Evolutionary conservation across 2,329 filamentous ascomycete genomes (phyloP).

Genomic region (Juglanconis juglandina): DNA sequence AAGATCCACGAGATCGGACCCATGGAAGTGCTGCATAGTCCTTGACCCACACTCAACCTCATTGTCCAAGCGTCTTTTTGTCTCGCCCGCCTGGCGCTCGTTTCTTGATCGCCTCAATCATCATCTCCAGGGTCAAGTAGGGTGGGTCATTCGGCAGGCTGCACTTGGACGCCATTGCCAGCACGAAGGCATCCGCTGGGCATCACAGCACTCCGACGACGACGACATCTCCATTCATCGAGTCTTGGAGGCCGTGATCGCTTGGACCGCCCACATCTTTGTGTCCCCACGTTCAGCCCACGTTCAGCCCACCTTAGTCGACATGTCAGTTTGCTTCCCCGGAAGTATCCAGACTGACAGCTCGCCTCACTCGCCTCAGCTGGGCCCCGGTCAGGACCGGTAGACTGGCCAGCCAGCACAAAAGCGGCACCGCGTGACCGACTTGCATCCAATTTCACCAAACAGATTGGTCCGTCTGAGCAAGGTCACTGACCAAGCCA

Average conservation of each 20-base stretch:
- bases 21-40: too few species aligned
- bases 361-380: background rate
- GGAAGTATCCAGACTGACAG: background rate
- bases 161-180: too few species aligned
- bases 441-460: background rate
- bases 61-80: background rate
- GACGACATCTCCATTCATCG: too few species aligned
- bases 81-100: background rate
- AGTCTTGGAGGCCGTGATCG: too few species aligned
- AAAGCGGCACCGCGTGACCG: background rate
- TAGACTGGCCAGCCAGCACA: background rate
- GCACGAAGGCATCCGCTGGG: too few species aligned
- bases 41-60: too few species aligned
- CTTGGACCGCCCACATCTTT: too few species aligned
- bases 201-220: too few species aligned
- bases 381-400: background rate
- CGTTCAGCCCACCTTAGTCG: background rate
- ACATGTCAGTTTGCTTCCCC: background rate
- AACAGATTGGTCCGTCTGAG: background rate
- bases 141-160: background rate
- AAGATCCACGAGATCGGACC: too few species aligned
- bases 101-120: background rate
- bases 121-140: background rate
- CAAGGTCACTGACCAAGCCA: background rate
- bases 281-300: too few species aligned